phyloP scores from a whole-genome alignment of 345 rosid genomes.

The Gossypium mustelinum region DNA sequence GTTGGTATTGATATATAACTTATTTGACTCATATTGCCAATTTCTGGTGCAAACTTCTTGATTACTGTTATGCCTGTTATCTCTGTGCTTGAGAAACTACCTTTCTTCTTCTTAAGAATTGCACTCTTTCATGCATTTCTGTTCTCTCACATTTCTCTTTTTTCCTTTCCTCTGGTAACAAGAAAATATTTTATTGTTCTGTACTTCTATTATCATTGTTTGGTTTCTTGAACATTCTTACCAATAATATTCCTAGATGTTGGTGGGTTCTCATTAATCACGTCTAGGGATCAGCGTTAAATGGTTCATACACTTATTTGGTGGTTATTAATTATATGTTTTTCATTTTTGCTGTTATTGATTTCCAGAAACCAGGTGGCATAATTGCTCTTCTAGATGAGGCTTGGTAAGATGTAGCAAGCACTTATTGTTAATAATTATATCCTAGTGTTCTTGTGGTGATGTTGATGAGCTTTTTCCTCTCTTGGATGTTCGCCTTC shows the following conservation, averaged over 20 bases:
- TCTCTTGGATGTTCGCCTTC: slow-evolving; percentile 8
- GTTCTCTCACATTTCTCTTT: not conserved
- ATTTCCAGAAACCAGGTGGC: slow-evolving; percentile 98
- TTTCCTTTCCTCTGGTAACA: not conserved
- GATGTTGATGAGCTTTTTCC: slow-evolving; percentile 26
- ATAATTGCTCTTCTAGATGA: slow-evolving; percentile 97
- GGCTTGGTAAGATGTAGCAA: slow-evolving; percentile 72
- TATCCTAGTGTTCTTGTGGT: slow-evolving; percentile 13
- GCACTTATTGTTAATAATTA: not conserved
- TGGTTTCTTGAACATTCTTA: not conserved
- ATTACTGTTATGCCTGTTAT: not conserved
- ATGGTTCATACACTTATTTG: not conserved
- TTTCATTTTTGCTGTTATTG: slow-evolving; percentile 1
- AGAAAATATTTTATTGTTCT: not conserved
- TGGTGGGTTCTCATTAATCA: not conserved
- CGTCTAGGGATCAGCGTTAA: not conserved
- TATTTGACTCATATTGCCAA: not conserved
- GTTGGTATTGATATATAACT: not conserved
- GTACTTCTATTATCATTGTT: not conserved
- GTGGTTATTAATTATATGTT: not conserved
- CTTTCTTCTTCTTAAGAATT: not conserved
- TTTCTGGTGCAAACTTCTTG: slow-evolving; percentile 1
- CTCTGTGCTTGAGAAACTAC: not conserved
- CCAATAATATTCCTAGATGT: not conserved
- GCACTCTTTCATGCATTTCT: not conserved